These are phyloP conservation scores for Claviceps capensis DNA, from an alignment of 2,329 filamentous ascomycete species.

Conservation along the genomic window DNA sequence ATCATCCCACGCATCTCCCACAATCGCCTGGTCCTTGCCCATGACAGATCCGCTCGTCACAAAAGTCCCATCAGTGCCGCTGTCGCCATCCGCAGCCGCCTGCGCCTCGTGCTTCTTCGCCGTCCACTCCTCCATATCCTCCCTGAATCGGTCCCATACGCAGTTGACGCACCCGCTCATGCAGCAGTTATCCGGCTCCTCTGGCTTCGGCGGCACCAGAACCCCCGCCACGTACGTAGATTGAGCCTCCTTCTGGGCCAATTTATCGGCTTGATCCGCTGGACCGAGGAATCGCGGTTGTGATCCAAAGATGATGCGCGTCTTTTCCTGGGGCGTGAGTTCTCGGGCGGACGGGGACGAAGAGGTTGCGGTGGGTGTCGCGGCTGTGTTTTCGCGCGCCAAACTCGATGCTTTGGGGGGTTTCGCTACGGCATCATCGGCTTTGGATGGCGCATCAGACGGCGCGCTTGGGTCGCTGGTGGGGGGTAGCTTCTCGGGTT, in stretches of 20 bases:
- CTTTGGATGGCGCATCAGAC: constrained; percentile 6
- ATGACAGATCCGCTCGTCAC: constrained; percentile 47
- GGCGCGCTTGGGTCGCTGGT: constrained; percentile 18
- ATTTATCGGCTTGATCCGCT: constrained; percentile 48
- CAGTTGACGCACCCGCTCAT: constrained; percentile 98
- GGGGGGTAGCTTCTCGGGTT: constrained; percentile 28
- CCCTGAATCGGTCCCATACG: constrained; percentile 84
- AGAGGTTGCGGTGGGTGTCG: constrained; percentile 5
- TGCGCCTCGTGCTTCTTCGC: constrained; percentile 50
- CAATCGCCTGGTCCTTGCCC: constrained; percentile 23
- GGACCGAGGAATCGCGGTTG: constrained; percentile 63
- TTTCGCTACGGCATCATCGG: neutral
- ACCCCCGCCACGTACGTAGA: constrained; percentile 63
- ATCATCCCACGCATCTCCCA: constrained; percentile 44
- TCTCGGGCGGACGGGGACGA: constrained; percentile 12
- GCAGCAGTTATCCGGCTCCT: constrained; percentile 95
- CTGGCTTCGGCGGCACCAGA: constrained; percentile 66
- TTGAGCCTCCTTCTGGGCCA: constrained; percentile 41
- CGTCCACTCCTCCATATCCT: constrained; percentile 87
- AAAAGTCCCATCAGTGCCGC: constrained; percentile 52
- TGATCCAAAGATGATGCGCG: constrained; percentile 69
- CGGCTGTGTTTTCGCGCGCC: constrained; percentile 2
- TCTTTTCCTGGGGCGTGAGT: constrained; percentile 35
- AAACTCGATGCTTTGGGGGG: constrained; percentile 4
- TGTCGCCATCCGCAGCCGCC: constrained; percentile 50